Percentiles rank a stretch among this genome's conserved stretches.
These are phyloP conservation scores for Candida boleticola DNA, from an alignment of 805 yeast species.

Conservation along the genomic window DNA sequence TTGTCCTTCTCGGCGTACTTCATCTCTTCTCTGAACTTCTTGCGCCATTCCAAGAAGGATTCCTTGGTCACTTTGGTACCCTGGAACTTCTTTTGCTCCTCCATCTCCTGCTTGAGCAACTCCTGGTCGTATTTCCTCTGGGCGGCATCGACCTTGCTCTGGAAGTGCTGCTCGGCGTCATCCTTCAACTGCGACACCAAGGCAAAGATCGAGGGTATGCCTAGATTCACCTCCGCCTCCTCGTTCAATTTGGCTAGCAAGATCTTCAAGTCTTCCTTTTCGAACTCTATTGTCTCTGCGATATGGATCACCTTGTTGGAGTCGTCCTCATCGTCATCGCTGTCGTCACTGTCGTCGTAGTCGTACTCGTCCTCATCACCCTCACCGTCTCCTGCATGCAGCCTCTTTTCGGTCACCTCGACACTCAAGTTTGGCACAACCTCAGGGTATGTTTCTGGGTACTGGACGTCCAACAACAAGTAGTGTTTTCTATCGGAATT, in stretches of 20 bases:
- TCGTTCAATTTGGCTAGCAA: constrained; percentile 43
- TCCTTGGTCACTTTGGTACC: constrained; percentile 90
- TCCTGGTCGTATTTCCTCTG: constrained; percentile 61
- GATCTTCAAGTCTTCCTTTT: constrained; percentile 41
- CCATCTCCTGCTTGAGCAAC: constrained; percentile 63
- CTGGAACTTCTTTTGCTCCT: constrained; percentile 83
- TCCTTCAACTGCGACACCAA: constrained; percentile 77
- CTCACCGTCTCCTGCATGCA: constrained; percentile 21
- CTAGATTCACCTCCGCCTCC: constrained; percentile 76
- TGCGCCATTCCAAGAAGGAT: constrained; percentile 72
- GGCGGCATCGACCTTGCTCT: constrained; percentile 48
- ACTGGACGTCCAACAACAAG: constrained; percentile 57
- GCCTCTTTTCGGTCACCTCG: constrained; percentile 20
- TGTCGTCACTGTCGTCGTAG: constrained; percentile 40
- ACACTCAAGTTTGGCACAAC: constrained; percentile 61
- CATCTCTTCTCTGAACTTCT: constrained; percentile 66
- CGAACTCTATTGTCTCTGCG: constrained; percentile 59
- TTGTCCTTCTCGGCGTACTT: constrained; percentile 60
- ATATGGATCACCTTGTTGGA: constrained; percentile 47
- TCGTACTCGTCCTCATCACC: constrained; percentile 27
- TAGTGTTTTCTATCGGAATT: constrained; percentile 57
- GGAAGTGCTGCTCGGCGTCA: constrained; percentile 67
- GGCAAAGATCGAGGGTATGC: constrained; percentile 90
- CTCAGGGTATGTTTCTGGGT: constrained; percentile 83
- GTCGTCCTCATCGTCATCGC: constrained; percentile 44